Percentiles rank a stretch among this genome's conserved stretches.
These are phyloP conservation scores for Neopestalotiopsis clavispora DNA, from an alignment of 2,329 filamentous ascomycete species.

Conservation along the genomic window DNA sequence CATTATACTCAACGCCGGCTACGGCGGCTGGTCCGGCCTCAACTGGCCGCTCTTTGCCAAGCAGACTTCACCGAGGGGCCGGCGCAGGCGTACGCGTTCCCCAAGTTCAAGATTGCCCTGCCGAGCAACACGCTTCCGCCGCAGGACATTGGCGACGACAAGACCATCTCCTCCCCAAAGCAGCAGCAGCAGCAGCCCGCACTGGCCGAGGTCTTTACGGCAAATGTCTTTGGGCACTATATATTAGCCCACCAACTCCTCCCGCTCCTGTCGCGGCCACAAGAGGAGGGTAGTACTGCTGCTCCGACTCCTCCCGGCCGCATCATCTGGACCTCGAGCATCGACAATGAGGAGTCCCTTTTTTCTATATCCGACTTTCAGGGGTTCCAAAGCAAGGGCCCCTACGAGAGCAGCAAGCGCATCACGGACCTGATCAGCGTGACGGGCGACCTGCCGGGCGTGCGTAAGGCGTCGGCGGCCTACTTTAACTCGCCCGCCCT, in stretches of 20 bases:
- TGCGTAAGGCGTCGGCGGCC: slow-evolving; percentile 57
- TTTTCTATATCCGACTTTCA: slow-evolving; percentile 78
- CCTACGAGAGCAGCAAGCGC: slow-evolving; percentile 89
- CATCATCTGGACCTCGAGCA: slow-evolving; percentile 85
- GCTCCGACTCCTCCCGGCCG: slow-evolving; percentile 53
- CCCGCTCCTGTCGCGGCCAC: slow-evolving; percentile 67
- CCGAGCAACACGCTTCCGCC: slow-evolving; percentile 49
- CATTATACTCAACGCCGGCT: slow-evolving; percentile 85
- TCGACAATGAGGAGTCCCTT: slow-evolving; percentile 65
- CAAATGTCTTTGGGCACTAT: slow-evolving; percentile 96
- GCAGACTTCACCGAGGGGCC: slow-evolving; percentile 63
- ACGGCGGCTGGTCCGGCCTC: slow-evolving; percentile 84
- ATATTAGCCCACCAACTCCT: slow-evolving; percentile 81
- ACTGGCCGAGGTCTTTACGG: slow-evolving; percentile 83
- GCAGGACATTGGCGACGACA: slow-evolving; percentile 34
- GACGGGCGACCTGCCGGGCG: slow-evolving; percentile 70
- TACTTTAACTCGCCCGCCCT: slow-evolving; percentile 54
- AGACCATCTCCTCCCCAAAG: slow-evolving; percentile 28
- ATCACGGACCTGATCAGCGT: slow-evolving; percentile 84
- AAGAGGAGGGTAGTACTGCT: slow-evolving; percentile 30
- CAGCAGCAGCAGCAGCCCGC: slow-evolving; percentile 51
- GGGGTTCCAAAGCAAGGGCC: slow-evolving; percentile 61
- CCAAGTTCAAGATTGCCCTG: slow-evolving; percentile 72
- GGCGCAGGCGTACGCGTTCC: slow-evolving; percentile 74
- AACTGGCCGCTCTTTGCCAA: slow-evolving; percentile 67